Evolutionary conservation across 768 basidiomycete species (phyloP).

Genomic region (Lentinula sp.): DNA sequence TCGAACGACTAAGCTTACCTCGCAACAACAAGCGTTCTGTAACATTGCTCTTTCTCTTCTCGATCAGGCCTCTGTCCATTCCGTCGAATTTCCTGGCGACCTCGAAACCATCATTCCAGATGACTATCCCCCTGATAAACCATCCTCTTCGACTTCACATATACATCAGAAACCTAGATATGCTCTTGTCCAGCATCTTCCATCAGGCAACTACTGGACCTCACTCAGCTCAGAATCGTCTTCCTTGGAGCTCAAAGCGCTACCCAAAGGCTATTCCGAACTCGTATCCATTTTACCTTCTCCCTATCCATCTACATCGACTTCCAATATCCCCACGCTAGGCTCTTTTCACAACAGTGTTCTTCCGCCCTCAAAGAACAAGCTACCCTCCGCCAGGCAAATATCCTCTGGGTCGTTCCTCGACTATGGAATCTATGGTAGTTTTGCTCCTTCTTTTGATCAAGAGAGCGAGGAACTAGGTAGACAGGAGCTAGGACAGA

Average conservation of each 20-base stretch:
- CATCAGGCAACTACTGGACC: conserved; percentile 74
- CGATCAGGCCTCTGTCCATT: conserved; percentile 56
- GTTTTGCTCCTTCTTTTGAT: conserved; percentile 76
- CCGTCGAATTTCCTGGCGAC: conserved; percentile 38
- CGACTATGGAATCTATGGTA: conserved; percentile 71
- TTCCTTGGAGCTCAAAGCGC: conserved; percentile 35
- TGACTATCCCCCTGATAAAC: conserved; percentile 11
- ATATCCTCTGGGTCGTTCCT: conserved; percentile 65
- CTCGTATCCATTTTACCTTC: conserved; percentile 70
- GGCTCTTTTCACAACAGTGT: conserved; percentile 49
- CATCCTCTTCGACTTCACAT: conserved; percentile 17
- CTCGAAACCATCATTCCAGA: conserved; percentile 34
- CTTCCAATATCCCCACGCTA: conserved; percentile 36
- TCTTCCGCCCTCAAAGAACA: conserved; percentile 32
- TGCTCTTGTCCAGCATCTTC: conserved; percentile 76
- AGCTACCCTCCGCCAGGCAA: conserved; percentile 43
- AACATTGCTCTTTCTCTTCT: conserved; percentile 66
- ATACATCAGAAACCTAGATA: conserved; percentile 40
- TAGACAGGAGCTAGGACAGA: conserved; percentile 50
- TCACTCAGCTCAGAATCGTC: conserved; percentile 44
- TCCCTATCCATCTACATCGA: conserved; percentile 35
- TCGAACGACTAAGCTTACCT: conserved; percentile 54
- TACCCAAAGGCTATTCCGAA: conserved; percentile 65
- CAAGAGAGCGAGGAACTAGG: conserved; percentile 74
- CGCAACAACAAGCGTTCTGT: conserved; percentile 72